phyloP scores from a whole-genome alignment of 108 stramenopile genomes.

The Nitzschia putrida region DNA sequence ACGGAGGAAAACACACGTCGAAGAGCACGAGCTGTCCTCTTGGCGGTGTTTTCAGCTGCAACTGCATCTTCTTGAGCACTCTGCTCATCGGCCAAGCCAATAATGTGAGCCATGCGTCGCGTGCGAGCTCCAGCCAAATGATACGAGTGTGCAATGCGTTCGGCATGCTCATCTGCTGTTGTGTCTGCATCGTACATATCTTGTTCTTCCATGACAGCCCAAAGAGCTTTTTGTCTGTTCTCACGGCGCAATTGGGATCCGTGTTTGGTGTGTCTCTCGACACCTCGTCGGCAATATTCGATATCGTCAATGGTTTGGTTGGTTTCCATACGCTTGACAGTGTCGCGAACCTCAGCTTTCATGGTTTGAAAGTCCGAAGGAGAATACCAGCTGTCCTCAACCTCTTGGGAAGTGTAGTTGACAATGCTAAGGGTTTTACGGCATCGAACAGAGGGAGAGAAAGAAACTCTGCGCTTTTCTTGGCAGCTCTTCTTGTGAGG shows the following conservation, averaged over 20 bases:
- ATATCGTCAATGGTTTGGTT: background rate
- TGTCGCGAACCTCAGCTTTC: background rate
- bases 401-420: slow-evolving; percentile 4
- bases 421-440: background rate
- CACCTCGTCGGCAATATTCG: background rate
- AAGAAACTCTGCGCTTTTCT: background rate
- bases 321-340: slow-evolving; percentile 2
- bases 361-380: background rate
- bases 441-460: background rate
- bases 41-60: too few species aligned
- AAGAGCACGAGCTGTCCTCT: too few species aligned
- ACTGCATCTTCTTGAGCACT: background rate
- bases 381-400: slow-evolving; percentile 6
- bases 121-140: too few species aligned
- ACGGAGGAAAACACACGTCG: too few species aligned
- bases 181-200: background rate
- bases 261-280: slow-evolving; percentile 1
- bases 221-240: background rate
- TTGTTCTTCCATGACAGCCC: background rate
- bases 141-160: slow-evolving; percentile 5
- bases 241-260: background rate
- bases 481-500: background rate
- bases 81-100: slow-evolving; percentile 12
- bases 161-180: background rate
- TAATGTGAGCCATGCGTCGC: background rate